Base-by-base conservation (phyloP, 164 flowering plant species). In the Malania oleifera region DNA sequence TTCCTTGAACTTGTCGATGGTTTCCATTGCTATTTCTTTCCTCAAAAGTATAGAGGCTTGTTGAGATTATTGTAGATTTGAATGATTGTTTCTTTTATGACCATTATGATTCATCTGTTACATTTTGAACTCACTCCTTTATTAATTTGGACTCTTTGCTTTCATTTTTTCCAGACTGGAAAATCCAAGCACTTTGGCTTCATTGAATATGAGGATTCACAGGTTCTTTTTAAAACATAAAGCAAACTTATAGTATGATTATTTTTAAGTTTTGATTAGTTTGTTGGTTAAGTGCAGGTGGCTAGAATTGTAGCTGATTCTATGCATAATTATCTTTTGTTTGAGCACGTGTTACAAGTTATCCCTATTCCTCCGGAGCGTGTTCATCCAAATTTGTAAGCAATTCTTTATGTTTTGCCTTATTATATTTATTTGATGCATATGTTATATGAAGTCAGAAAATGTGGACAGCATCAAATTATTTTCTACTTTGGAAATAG, bases 111-210 rank as follows among this genome's bases (percentile, higher is more conserved):
- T n/a, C n/a, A n/a, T n/a, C n/a, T n/a, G n/a, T n/a, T n/a, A n/a
- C n/a, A n/a, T 39, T 54, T 41, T 37, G 18, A 14, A 28, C n/a
- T 54, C n/a, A 12, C 1, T 59, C 25, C 27, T 13, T 69, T 28
- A 61, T 22, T 34, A 11, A 52, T 10, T 27, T 43, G 15, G n/a
- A 23, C 9, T 60, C 17, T 52, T 40, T 34, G 18, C 20, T 57
- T 18, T 59, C 52, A 17, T 57, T 50, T 58, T 59, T 51, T 52
- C 18, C 85, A 92, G 98, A 93, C 98, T 2, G 98, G 91, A 60
- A 87, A 82, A 56, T 83, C 97, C 25, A 93, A 78, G 79, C 96
- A 89, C 72, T 89, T 69, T 82, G 98, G 98, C 45, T 93, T 84
- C 80, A 78, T 93, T 19, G 83, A 93, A 59, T 89, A 89, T 62